Evolutionary conservation across 352 stramenopile genomes (phyloP).

Genomic region (Globisporangium parvum): DNA sequence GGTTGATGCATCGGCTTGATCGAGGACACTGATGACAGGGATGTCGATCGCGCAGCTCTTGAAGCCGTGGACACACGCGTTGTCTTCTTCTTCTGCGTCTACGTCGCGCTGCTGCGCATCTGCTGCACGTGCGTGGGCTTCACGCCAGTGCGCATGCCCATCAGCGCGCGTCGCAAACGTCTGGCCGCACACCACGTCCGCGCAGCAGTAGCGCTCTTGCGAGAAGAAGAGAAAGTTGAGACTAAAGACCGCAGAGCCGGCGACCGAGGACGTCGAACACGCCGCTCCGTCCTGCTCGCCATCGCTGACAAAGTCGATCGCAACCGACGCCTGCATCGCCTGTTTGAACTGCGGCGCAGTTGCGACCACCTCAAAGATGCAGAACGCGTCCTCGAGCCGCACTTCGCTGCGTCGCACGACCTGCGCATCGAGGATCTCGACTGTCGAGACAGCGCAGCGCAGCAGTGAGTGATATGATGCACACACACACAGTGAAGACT

Average conservation of each 20-base stretch:
- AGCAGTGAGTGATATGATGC: background rate
- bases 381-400: slow-evolving; percentile 27
- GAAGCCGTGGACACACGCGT: slow-evolving; percentile 10
- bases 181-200: slow-evolving; percentile 22
- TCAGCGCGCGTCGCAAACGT: slow-evolving; percentile 28
- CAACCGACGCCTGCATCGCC: slow-evolving; percentile 35
- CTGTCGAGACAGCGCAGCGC: slow-evolving; percentile 10
- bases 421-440: slow-evolving; percentile 29
- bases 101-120: too few relatives aligned
- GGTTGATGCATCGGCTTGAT: background rate
- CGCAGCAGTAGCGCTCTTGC: slow-evolving; percentile 39
- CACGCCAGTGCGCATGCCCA: slow-evolving; percentile 29
- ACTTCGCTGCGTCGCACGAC: slow-evolving; percentile 33
- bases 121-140: slow-evolving; percentile 17
- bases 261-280: background rate
- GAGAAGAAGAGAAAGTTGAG: slow-evolving; percentile 75
- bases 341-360: slow-evolving; percentile 32
- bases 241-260: slow-evolving; percentile 51
- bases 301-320: slow-evolving; percentile 27
- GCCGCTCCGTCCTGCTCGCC: background rate
- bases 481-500: background rate
- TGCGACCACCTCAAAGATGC: slow-evolving; percentile 37
- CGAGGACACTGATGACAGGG: slow-evolving; percentile 24
- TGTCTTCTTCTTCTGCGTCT: background rate
- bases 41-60: slow-evolving; percentile 64